Percentiles rank a stretch among this genome's conserved stretches.
Evolutionary conservation across 805 yeast species (phyloP).

Genomic region (Starmera dryadoides): DNA sequence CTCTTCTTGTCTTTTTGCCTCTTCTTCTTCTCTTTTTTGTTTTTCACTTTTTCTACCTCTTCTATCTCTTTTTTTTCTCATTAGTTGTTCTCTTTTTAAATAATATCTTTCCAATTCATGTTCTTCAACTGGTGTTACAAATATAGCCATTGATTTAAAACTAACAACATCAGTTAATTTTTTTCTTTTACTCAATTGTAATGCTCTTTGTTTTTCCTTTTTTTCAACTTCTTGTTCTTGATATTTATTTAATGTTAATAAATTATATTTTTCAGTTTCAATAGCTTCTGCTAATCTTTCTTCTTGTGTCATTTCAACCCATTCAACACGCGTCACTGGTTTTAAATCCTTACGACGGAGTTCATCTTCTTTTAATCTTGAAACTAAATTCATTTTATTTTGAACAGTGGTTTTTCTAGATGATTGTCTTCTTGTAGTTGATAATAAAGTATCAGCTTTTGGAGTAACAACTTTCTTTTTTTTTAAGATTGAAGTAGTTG

Average conservation of each 20-base stretch:
- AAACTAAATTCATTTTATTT: conserved; percentile 69
- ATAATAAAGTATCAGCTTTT: conserved; percentile 45
- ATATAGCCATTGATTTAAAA: conserved; percentile 37
- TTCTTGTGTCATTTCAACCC: conserved; percentile 37
- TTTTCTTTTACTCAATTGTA: conserved; percentile 57
- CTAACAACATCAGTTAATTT: conserved; percentile 56
- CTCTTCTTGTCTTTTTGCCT: conserved; percentile 21
- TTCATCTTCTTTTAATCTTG: conserved; percentile 64
- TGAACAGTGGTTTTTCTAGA: conserved; percentile 72
- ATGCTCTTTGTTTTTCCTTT: conserved; percentile 68
- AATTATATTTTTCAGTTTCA: conserved; percentile 75
- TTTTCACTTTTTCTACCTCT: conserved; percentile 35
- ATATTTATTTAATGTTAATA: conserved; percentile 65
- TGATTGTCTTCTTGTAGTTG: conserved; percentile 57
- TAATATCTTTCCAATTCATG: conserved; percentile 38
- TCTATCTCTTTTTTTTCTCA: conserved; percentile 35
- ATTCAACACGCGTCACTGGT: conserved; percentile 33
- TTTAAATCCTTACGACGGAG: conserved; percentile 40
- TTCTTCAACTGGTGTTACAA: conserved; percentile 60
- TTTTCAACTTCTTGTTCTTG: conserved; percentile 80
- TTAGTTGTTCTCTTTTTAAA: conserved; percentile 27
- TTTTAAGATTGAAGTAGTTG: conserved; percentile 21
- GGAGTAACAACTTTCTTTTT: conserved; percentile 27
- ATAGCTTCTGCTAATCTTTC: conserved; percentile 65
- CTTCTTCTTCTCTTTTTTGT: conserved; percentile 30